Evolutionary conservation across 257 asterid species (phyloP).

Genomic region (Solanum tarapatanum): DNA sequence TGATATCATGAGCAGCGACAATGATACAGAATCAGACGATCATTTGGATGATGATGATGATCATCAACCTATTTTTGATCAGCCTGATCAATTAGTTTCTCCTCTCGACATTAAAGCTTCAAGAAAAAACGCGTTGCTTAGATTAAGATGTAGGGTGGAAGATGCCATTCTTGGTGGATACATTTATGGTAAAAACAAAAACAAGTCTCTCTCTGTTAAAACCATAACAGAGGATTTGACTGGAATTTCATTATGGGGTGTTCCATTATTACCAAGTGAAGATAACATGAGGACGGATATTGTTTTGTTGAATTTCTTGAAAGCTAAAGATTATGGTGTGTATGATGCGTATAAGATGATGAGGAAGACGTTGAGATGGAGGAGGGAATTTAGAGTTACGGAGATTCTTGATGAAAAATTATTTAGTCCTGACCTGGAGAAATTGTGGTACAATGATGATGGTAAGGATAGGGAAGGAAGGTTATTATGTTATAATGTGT

Average conservation of each 20-base stretch:
- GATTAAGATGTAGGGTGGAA: constrained; percentile 46
- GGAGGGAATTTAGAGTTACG: constrained; percentile 27
- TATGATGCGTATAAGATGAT: constrained; percentile 46
- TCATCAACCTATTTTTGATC: not conserved
- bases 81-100: not conserved
- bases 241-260: constrained; percentile 54
- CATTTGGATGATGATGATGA: not conserved
- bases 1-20: not conserved
- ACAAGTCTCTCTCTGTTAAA: not conserved
- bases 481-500: constrained; percentile 39
- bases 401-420: constrained; percentile 22
- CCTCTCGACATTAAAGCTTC: constrained; percentile 2
- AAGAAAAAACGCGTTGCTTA: constrained; percentile 26
- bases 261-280: constrained; percentile 47
- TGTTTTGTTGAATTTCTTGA: constrained; percentile 53
- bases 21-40: not conserved
- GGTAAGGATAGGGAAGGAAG: constrained; percentile 64
- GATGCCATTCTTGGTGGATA: constrained; percentile 46
- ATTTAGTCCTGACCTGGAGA: constrained; percentile 16
- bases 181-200: constrained; percentile 17
- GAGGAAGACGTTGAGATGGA: constrained; percentile 51
- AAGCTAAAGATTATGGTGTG: constrained; percentile 41
- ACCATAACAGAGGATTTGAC: not conserved
- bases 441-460: constrained; percentile 26
- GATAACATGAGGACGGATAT: constrained; percentile 40